phyloP scores from a whole-genome alignment of 768 basidiomycete genomes.

The Gloeopeniophorella convolvens region DNA sequence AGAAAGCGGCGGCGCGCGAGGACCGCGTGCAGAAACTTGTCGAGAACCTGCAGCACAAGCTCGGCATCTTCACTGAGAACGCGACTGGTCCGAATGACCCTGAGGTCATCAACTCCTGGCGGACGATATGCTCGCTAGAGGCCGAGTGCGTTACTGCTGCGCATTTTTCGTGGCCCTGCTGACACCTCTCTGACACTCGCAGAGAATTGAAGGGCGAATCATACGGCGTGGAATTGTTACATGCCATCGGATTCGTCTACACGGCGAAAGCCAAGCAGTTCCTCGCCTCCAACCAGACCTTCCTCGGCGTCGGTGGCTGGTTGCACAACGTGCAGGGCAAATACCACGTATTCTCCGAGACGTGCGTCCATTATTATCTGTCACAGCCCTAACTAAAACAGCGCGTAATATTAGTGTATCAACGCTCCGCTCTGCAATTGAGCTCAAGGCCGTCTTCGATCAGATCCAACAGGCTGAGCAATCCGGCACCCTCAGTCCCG shows the following conservation, averaged over 20 bases:
- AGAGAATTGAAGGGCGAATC: conserved; percentile 82
- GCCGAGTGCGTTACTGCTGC: conserved; percentile 56
- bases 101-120: conserved; percentile 67
- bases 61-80: conserved; percentile 83
- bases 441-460: conserved; percentile 85
- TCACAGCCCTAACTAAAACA: conserved; percentile 2
- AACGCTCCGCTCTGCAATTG: conserved; percentile 78
- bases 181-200: neutral
- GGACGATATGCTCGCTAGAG: conserved; percentile 71
- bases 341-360: conserved; percentile 91
- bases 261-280: conserved; percentile 76
- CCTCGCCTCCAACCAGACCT: conserved; percentile 61
- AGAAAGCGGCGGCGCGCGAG: conserved; percentile 78
- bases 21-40: conserved; percentile 72
- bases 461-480: conserved; percentile 89
- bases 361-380: conserved; percentile 44
- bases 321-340: conserved; percentile 88
- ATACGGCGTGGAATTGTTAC: conserved; percentile 80
- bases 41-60: conserved; percentile 72
- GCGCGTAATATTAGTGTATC: conserved; percentile 70
- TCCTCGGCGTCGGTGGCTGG: conserved; percentile 87
- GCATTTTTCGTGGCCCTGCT: neutral
- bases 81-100: conserved; percentile 62
- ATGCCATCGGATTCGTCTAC: conserved; percentile 85
- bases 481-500: conserved; percentile 68